Base-by-base conservation (phyloP, 441 rosid species). In the Erodium trifolium region DNA sequence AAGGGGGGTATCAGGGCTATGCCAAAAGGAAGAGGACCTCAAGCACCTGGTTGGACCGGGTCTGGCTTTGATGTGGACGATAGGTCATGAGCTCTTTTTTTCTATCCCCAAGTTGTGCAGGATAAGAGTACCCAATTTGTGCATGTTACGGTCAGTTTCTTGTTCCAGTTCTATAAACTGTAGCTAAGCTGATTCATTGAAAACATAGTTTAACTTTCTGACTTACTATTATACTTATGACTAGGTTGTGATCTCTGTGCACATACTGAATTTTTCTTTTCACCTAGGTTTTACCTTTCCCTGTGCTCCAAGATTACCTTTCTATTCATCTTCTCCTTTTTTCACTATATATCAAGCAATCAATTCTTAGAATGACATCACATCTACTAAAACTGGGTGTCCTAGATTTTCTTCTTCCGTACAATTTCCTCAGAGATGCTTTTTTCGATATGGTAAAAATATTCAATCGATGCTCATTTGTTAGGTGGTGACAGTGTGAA, bases 11-110 rank as follows among this genome's bases (percentile, higher is more conserved):
- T 84, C 9, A 88, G 93, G 63, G 80, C 79, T 63, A 71, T 84
- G 63, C 81, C 78, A 66, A 87, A 83, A 80, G 85, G 88, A 29
- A 77, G 86, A 81, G 92, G 91, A 68, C 51, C 79, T 23, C 43
- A 73, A 63, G 75, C 78, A 67, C 77, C 90, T 37, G 99, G 91
- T 19, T 93, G 96, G 93, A 91, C 97, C 0, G 95, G 96, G 73
- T 80, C 93, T 62, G 97, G 97, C 75, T 91, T 91, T 55, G 96
- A 89, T 73, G 94, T 88, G 23, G 98, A 91, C 77, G 86, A 85
- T 72, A 83, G 91, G 78, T 62, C 47, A 41, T 41, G 47, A 18
- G 29, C 27, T 23, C 27, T 23, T 23, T 23, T 23, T 73, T 70
- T 63, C 68, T 17, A 45, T 14, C 45, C 74, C 11, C 75, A 76